Evolutionary conservation across 169 alveolate genomes (phyloP).

Genomic region (Perkinsus marinus): DNA sequence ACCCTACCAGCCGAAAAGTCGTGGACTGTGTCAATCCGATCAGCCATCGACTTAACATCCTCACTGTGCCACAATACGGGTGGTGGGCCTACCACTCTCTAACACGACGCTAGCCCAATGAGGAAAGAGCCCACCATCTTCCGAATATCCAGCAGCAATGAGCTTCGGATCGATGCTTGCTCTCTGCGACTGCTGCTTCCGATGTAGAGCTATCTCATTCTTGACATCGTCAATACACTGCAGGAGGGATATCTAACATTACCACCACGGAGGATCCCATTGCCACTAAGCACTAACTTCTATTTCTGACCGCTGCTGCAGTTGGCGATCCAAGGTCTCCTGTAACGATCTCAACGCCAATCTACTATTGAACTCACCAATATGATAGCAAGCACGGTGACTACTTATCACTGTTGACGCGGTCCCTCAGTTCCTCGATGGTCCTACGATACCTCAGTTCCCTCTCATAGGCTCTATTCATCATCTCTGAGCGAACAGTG

Average conservation of each 20-base stretch:
- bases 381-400: neutral
- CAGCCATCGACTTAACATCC: neutral
- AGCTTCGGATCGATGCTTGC: too few species aligned
- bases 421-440: neutral
- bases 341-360: neutral
- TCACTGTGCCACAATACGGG: neutral
- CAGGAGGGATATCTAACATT: neutral
- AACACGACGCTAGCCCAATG: too few species aligned
- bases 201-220: neutral
- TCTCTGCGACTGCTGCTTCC: neutral
- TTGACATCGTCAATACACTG: slow-evolving; percentile 7
- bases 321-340: neutral
- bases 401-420: neutral
- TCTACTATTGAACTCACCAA: neutral
- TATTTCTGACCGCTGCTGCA: neutral
- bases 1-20: neutral
- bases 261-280: neutral
- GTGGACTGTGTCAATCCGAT: neutral
- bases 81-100: neutral
- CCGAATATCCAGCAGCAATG: too few species aligned
- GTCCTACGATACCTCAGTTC: neutral
- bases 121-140: too few species aligned
- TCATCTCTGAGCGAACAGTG: neutral
- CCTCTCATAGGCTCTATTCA: neutral
- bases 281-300: neutral